Conservation (phyloP, 257 asterid genomes). For the Gentiana dahurica region DNA sequence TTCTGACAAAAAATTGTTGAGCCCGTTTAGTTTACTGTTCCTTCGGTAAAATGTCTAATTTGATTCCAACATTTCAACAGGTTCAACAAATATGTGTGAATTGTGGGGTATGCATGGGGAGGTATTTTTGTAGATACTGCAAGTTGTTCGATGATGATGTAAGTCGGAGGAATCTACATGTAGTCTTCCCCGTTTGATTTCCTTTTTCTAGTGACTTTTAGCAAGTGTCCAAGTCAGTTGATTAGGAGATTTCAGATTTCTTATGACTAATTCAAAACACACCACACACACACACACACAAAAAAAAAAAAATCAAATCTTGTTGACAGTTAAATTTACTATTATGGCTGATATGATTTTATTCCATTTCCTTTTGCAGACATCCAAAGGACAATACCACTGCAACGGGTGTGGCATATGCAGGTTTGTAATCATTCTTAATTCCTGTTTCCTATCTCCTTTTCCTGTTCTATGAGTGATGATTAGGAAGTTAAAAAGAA, state of each 20-base stretch:
- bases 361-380: conserved; percentile 31
- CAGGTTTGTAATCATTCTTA: conserved; percentile 33
- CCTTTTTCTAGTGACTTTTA: not conserved
- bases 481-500: no score
- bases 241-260: no score
- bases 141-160: conserved; percentile 88
- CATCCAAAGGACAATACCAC: conserved; percentile 71
- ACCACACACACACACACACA: no score
- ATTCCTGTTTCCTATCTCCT: not conserved
- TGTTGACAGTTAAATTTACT: not conserved
- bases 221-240: not conserved
- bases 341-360: conserved; percentile 2
- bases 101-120: conserved; percentile 86
- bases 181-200: not conserved
- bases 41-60: not conserved
- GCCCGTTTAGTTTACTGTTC: not conserved
- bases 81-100: conserved; percentile 59
- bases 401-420: conserved; percentile 86
- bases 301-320: no score
- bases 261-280: no score
- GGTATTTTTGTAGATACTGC: conserved; percentile 69
- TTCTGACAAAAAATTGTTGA: not conserved
- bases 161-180: conserved; percentile 13
- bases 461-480: not conserved
- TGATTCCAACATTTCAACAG: conserved; percentile 15